A percentile compares a stretch with the other conserved stretches of the same genome.
phyloP scores from a whole-genome alignment of 176 grass and related monocot species.

The Leersia perrieri region DNA sequence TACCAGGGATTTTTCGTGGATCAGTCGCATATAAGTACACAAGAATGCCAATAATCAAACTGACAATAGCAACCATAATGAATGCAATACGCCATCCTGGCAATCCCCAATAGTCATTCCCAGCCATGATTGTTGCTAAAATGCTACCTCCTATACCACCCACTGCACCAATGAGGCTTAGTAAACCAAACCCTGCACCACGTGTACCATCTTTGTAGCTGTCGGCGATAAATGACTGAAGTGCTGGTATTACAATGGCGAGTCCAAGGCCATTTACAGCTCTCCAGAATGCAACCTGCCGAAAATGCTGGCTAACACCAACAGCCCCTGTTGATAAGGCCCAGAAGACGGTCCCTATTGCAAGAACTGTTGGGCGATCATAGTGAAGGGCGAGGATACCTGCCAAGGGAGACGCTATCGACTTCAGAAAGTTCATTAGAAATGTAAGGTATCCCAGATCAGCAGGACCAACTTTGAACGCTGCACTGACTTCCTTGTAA shows the following conservation, averaged over 20 bases:
- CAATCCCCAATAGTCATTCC: slow-evolving; percentile 64
- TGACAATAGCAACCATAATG: slow-evolving; percentile 66
- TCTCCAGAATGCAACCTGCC: slow-evolving; percentile 84
- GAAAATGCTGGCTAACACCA: slow-evolving; percentile 67
- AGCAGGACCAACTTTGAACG: slow-evolving; percentile 81
- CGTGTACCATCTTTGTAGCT: slow-evolving; percentile 81
- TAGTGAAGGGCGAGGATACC: slow-evolving; percentile 79
- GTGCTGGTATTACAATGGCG: slow-evolving; percentile 89
- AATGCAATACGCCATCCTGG: slow-evolving; percentile 94
- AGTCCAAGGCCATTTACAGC: slow-evolving; percentile 86
- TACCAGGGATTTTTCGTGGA: slow-evolving; percentile 58
- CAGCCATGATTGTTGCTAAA: slow-evolving; percentile 87
- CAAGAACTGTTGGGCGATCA: slow-evolving; percentile 74
- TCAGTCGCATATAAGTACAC: slow-evolving; percentile 83
- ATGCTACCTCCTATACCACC: slow-evolving; percentile 86
- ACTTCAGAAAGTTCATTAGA: slow-evolving; percentile 82
- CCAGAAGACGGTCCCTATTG: slow-evolving; percentile 80
- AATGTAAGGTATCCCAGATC: slow-evolving; percentile 96
- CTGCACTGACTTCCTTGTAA: slow-evolving; percentile 94
- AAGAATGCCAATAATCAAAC: slow-evolving; percentile 77
- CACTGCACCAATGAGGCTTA: slow-evolving; percentile 72
- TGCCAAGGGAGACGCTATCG: slow-evolving; percentile 80
- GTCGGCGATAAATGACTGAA: slow-evolving; percentile 94
- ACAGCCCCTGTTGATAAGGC: slow-evolving; percentile 84
- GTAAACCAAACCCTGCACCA: slow-evolving; percentile 79